Percentiles rank a stretch among this genome's conserved stretches.
Evolutionary conservation across 371 early-diverging fungal species (phyloP).

Genomic region (Dinochytrium kinnereticum): DNA sequence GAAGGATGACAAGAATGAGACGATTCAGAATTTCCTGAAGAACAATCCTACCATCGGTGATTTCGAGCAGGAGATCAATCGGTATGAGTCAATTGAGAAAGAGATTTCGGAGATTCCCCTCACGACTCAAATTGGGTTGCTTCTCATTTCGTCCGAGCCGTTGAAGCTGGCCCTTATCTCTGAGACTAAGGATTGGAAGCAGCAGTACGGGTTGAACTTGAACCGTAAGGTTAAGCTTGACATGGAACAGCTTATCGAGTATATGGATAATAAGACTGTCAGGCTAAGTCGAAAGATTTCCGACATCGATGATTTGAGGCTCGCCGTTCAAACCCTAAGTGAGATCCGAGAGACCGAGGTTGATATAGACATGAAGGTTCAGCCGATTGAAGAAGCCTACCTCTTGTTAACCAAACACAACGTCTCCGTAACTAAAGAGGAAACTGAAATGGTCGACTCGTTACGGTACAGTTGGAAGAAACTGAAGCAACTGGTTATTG

Average conservation of each 20-base stretch:
- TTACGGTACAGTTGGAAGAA: slow-evolving; percentile 70
- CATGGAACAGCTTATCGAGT: slow-evolving; percentile 68
- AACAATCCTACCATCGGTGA: slow-evolving; percentile 60
- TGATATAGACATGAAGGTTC: slow-evolving; percentile 69
- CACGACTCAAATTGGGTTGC: slow-evolving; percentile 60
- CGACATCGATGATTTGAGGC: slow-evolving; percentile 66
- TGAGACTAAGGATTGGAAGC: slow-evolving; percentile 70
- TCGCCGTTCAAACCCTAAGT: slow-evolving; percentile 61
- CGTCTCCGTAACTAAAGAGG: slow-evolving; percentile 62
- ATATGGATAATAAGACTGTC: slow-evolving; percentile 64
- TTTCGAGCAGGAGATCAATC: slow-evolving; percentile 66
- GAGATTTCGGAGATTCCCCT: slow-evolving; percentile 60
- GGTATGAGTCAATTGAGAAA: slow-evolving; percentile 60
- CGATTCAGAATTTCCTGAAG: slow-evolving; percentile 59
- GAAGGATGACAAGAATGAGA: slow-evolving; percentile 67
- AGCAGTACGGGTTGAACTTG: slow-evolving; percentile 63
- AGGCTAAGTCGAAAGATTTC: slow-evolving; percentile 60
- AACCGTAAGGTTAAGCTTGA: slow-evolving; percentile 66
- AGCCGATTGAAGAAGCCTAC: slow-evolving; percentile 68
- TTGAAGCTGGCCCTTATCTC: slow-evolving; percentile 60
- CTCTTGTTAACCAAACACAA: slow-evolving; percentile 59
- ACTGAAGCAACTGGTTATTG: slow-evolving; percentile 62
- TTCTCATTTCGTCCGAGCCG: slow-evolving; percentile 63
- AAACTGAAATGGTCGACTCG: slow-evolving; percentile 71
- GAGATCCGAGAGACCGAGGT: slow-evolving; percentile 66